Percentiles rank a stretch among this genome's conserved stretches.
Evolutionary conservation across 139 green algal genomes (phyloP).

Genomic region (Chlamydomonas incerta): DNA sequence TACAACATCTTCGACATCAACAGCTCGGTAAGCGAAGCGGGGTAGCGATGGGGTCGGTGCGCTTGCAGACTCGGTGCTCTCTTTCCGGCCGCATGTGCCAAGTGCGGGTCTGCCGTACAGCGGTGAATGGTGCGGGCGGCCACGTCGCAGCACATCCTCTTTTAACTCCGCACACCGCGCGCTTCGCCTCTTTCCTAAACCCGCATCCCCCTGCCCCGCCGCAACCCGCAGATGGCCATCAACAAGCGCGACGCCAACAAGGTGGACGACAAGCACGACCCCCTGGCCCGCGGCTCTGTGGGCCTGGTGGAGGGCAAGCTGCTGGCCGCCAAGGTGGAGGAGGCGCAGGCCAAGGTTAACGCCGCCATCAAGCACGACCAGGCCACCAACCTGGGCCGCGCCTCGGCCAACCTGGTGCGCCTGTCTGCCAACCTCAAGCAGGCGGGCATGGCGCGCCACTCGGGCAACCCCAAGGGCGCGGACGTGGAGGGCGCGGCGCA

Average conservation of each 20-base stretch:
- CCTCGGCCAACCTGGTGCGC: conserved; percentile 15
- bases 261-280: conserved; percentile 43
- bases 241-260: conserved; percentile 65
- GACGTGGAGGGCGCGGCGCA: conserved; percentile 7
- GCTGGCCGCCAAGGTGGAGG: conserved; percentile 67
- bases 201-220: too few relatives aligned
- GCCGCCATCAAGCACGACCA: neutral
- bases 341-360: conserved; percentile 12
- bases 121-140: too few relatives aligned
- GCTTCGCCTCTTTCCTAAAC: too few relatives aligned
- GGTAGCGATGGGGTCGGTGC: too few relatives aligned
- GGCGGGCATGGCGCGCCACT: neutral
- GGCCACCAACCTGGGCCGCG: conserved; percentile 1
- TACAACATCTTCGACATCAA: conserved; percentile 79
- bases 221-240: conserved; percentile 53
- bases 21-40: conserved; percentile 35
- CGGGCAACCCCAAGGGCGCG: neutral
- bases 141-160: too few relatives aligned
- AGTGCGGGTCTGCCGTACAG: too few relatives aligned
- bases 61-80: too few relatives aligned
- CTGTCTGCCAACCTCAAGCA: conserved; percentile 21
- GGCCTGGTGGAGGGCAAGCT: conserved; percentile 76
- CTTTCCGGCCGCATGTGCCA: too few relatives aligned
- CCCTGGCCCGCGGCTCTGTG: conserved; percentile 47
- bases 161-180: too few relatives aligned